Conservation (phyloP, 2,329 filamentous ascomycete genomes). For the Alternaria triticina region DNA sequence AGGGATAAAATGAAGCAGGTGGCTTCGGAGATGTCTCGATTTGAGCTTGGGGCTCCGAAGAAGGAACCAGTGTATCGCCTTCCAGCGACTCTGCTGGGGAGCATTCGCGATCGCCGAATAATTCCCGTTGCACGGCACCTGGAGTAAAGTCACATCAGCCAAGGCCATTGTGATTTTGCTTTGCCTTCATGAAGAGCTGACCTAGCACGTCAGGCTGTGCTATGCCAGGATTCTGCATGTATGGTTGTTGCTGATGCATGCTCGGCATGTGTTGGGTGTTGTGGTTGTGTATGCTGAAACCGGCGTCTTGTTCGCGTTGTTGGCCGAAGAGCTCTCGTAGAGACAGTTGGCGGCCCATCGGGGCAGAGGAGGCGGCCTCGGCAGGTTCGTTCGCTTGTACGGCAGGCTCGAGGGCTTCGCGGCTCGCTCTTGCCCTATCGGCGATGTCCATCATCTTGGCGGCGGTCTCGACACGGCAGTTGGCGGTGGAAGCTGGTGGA, state of each 20-base stretch:
- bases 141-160: conserved; percentile 24
- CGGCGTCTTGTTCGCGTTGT: conserved; percentile 59
- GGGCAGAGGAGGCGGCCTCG: conserved; percentile 43
- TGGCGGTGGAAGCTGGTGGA: conserved; percentile 60
- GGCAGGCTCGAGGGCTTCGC: conserved; percentile 47
- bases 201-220: conserved; percentile 37
- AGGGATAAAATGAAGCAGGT: no score
- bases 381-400: conserved; percentile 39
- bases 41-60: not conserved
- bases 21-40: not conserved
- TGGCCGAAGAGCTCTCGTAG: conserved; percentile 63
- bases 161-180: conserved; percentile 43
- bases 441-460: conserved; percentile 63
- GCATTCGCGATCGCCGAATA: not conserved
- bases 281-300: conserved; percentile 58
- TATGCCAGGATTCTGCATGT: conserved; percentile 20
- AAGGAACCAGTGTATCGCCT: not conserved
- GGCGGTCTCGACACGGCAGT: conserved; percentile 59
- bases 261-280: conserved; percentile 24
- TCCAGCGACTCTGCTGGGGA: not conserved
- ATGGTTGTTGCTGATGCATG: conserved; percentile 48
- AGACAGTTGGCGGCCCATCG: conserved; percentile 61
- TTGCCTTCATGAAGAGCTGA: conserved; percentile 46
- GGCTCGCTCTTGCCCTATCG: conserved; percentile 57
- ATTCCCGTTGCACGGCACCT: not conserved